Evolutionary conservation across 306 rosid species (phyloP), one percentile per base, ranked within the genome.

Genomic region (Cajanus cajan): DNA sequence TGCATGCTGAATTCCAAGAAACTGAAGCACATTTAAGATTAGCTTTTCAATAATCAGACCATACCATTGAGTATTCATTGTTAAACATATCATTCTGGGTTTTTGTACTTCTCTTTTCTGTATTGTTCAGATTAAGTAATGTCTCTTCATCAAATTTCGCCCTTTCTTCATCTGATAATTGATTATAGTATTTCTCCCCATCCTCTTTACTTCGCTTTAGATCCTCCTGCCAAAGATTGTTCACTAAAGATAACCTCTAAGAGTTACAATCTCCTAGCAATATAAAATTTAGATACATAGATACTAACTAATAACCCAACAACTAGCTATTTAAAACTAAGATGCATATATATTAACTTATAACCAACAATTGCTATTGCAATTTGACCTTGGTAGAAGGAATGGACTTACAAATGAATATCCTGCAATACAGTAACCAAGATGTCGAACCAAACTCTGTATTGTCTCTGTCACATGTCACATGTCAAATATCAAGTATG

Each of bases 11-110:
- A 75, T 70, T 74, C 31, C 39, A 45, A 63, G 31, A 75, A 75
- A 50, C 37, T 62, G 51, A 68, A 68, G 39, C 62, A 44, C 16
- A 71, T 18, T 61, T 50, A 12, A 68, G 48, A 34, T 33, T 39
- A 75, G 79, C 16, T 45, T 71, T n/a, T 51, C 19, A 51, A 25
- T 21, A 40, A 63, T 47, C 13, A 47, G 47, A 71, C 22, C 84
- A 82, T 82, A 94, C 97, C 97, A 69, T 87, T 77, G 83, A 85
- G 82, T 89, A 87, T 71, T 90, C 91, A 41, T 88, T 88, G 85
- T 89, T 80, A 80, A 92, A 85, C 68, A 86, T 88, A 82, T 83
- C 90, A 78, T 89, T 87, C 58, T 79, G 87, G 82, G 83, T 86
- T 68, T 83, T 71, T 31, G 89, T 78, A 73, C 86, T 87, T 82